Conservation (phyloP, 2,329 filamentous ascomycete genomes). For the Penicillium sp. region DNA sequence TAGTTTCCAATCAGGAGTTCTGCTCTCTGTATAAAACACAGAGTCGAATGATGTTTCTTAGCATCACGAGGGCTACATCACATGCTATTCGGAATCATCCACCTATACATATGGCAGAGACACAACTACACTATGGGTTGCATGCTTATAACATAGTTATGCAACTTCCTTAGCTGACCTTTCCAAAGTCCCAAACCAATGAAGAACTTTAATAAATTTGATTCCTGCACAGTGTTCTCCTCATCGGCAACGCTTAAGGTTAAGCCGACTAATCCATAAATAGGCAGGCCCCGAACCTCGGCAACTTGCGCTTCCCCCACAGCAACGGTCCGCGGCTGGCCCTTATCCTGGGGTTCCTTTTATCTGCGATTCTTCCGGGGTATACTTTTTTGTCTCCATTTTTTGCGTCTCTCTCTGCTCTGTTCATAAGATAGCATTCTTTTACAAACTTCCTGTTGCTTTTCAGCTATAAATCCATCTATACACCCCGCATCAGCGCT, state of each 20-base stretch:
- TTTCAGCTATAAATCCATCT: slow-evolving; percentile 5
- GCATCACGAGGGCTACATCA: background rate
- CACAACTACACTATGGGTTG: background rate
- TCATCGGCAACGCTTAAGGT: background rate
- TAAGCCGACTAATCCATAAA: background rate
- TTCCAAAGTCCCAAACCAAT: background rate
- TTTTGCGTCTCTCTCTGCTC: background rate
- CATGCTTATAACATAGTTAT: background rate
- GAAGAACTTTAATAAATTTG: background rate
- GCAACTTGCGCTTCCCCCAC: slow-evolving; percentile 31
- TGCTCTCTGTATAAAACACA: background rate
- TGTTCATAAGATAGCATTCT: background rate
- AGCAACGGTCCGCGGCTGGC: slow-evolving; percentile 27
- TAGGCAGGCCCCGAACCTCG: slow-evolving; percentile 26
- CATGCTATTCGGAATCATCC: background rate
- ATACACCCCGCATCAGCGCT: slow-evolving; percentile 4
- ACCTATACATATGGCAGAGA: background rate
- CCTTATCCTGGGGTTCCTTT: slow-evolving; percentile 7
- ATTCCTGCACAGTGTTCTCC: background rate
- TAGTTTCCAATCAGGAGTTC: background rate
- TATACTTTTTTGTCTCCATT: slow-evolving; percentile 1
- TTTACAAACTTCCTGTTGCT: background rate
- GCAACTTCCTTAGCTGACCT: background rate
- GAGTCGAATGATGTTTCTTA: background rate
- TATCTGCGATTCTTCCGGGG: slow-evolving; percentile 5